Evolutionary conservation across 169 alveolate genomes (phyloP).

Genomic region (Miamiensis avidus): DNA sequence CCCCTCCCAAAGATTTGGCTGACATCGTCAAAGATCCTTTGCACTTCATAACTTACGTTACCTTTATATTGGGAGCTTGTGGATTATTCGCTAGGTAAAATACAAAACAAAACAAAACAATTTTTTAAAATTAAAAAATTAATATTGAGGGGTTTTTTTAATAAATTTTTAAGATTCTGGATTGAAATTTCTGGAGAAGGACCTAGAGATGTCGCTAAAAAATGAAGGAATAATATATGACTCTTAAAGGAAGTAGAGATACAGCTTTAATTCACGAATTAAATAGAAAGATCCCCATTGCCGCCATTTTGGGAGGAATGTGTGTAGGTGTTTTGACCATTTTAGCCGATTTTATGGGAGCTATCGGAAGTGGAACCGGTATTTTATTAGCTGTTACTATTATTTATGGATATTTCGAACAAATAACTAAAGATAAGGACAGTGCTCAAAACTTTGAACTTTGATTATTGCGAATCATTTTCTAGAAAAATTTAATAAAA

Average conservation of each 20-base stretch:
- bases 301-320: slow-evolving; percentile 65
- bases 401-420: slow-evolving; percentile 62
- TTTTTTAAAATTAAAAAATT: too few relatives aligned
- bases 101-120: not conserved
- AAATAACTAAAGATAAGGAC: slow-evolving; percentile 43
- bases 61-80: slow-evolving; percentile 48
- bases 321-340: slow-evolving; percentile 57
- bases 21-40: slow-evolving; percentile 76
- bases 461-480: not conserved
- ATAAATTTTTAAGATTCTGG: slow-evolving; percentile 38
- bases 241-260: slow-evolving; percentile 48
- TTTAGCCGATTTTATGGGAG: slow-evolving; percentile 60
- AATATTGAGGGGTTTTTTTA: not conserved
- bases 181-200: slow-evolving; percentile 51
- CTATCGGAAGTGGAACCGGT: slow-evolving; percentile 65
- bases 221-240: slow-evolving; percentile 49
- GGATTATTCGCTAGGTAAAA: slow-evolving; percentile 48
- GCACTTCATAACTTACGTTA: slow-evolving; percentile 41
- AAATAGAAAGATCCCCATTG: slow-evolving; percentile 56
- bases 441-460: not conserved
- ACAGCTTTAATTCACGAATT: slow-evolving; percentile 41
- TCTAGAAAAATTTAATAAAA: not conserved
- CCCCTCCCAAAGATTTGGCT: slow-evolving; percentile 89
- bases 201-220: slow-evolving; percentile 51
- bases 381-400: slow-evolving; percentile 57